Percentiles rank a stretch among this genome's conserved stretches.
phyloP scores from a whole-genome alignment of 106 monocot genomes.

The Apostasia shenzhenica region DNA sequence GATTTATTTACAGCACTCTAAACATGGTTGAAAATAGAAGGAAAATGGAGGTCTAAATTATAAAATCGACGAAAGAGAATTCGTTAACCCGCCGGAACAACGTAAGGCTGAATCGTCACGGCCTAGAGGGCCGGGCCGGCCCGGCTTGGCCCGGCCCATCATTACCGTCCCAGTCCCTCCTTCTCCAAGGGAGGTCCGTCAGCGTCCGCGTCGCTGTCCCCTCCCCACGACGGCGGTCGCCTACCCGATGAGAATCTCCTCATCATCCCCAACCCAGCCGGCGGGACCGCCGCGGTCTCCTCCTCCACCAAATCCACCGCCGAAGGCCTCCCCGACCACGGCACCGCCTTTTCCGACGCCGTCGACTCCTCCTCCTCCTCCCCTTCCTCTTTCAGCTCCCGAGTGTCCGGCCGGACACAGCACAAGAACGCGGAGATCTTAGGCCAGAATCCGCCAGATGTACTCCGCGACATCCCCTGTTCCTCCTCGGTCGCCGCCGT shows the following conservation, averaged over 20 bases:
- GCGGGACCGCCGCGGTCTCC: neutral
- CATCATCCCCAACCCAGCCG: constrained; percentile 21
- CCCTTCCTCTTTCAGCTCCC: neutral
- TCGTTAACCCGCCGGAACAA: too few species aligned
- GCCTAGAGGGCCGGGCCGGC: too few species aligned
- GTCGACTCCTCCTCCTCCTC: neutral
- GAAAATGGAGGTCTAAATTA: too few species aligned
- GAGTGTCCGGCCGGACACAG: neutral
- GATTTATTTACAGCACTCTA: too few species aligned
- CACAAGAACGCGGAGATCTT: neutral
- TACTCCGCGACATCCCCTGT: neutral
- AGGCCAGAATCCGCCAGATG: constrained; percentile 8
- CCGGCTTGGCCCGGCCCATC: too few species aligned
- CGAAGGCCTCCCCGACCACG: constrained; percentile 29
- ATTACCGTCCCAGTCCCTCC: neutral
- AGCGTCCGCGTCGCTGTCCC: constrained; percentile 11
- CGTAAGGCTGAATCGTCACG: too few species aligned
- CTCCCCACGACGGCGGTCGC: constrained; percentile 42
- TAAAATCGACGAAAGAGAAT: too few species aligned
- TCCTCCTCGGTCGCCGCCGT: neutral
- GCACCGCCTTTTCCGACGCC: neutral
- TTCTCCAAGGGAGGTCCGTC: neutral
- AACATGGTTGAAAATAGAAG: too few species aligned
- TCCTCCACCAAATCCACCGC: neutral
- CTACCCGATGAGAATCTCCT: constrained; percentile 15